A percentile compares a stretch with the other conserved stretches of the same genome.
Conservation (phyloP, 2,329 filamentous ascomycete species). For the Rosellinia necatrix region DNA sequence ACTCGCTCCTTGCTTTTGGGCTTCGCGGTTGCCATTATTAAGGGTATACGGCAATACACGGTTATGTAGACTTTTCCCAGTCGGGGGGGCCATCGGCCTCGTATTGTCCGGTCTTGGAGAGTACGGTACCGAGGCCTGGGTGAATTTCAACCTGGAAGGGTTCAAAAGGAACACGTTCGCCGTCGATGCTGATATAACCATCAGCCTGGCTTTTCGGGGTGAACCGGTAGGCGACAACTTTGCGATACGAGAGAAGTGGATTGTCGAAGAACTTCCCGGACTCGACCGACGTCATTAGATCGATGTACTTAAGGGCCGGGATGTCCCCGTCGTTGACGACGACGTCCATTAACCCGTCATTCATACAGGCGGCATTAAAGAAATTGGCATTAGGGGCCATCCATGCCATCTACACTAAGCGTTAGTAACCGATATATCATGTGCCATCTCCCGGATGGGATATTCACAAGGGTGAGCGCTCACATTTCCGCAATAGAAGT, state of each 20-base stretch:
- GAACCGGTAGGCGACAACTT: conserved; percentile 85
- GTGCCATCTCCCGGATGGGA: neutral
- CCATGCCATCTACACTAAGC: conserved; percentile 72
- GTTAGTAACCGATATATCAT: conserved; percentile 22
- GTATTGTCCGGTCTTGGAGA: conserved; percentile 76
- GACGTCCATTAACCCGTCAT: conserved; percentile 85
- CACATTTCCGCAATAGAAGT: conserved; percentile 91
- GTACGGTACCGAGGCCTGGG: conserved; percentile 77
- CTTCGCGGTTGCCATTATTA: neutral
- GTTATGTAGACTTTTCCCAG: conserved; percentile 48
- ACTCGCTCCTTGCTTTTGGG: conserved; percentile 12
- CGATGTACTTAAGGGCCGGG: conserved; percentile 65
- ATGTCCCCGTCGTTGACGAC: conserved; percentile 80
- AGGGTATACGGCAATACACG: conserved; percentile 4
- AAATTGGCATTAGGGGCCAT: conserved; percentile 89
- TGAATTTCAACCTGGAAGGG: conserved; percentile 93
- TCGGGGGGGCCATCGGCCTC: conserved; percentile 63
- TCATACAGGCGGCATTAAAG: conserved; percentile 80
- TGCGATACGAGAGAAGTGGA: conserved; percentile 77
- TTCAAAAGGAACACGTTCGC: conserved; percentile 83
- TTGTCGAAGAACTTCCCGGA: conserved; percentile 79
- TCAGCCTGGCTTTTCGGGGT: conserved; percentile 71
- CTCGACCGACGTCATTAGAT: conserved; percentile 73
- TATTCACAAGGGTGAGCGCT: conserved; percentile 40
- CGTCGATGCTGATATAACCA: conserved; percentile 93